These are phyloP conservation scores for Penicillium italicum DNA, from an alignment of 2,329 filamentous ascomycete genomes.

Conservation along the genomic window DNA sequence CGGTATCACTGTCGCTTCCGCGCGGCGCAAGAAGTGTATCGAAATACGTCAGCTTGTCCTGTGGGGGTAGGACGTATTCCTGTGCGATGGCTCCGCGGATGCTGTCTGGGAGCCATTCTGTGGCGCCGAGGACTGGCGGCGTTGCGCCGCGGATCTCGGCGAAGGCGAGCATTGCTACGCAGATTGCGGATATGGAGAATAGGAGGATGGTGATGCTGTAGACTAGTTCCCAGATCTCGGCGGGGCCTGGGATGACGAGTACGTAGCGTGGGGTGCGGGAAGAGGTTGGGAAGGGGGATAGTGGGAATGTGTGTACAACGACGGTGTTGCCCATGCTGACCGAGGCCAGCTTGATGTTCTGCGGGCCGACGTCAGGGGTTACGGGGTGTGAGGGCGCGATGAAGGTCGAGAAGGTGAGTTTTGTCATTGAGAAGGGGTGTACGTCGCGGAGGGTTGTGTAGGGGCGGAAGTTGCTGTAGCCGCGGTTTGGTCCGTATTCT, in stretches of 20 bases:
- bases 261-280: conserved; percentile 63
- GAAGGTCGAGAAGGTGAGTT: conserved; percentile 51
- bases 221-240: conserved; percentile 51
- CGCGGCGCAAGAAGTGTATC: conserved; percentile 12
- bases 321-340: conserved; percentile 77
- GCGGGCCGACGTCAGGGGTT: conserved; percentile 47
- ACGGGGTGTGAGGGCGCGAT: conserved; percentile 49
- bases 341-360: conserved; percentile 73
- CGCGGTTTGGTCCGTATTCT: conserved; percentile 55
- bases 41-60: conserved; percentile 16
- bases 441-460: conserved; percentile 55
- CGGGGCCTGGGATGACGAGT: conserved; percentile 58
- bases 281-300: conserved; percentile 48
- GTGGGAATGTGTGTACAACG: conserved; percentile 73
- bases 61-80: conserved; percentile 36
- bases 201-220: conserved; percentile 57
- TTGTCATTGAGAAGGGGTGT: conserved; percentile 58
- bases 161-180: conserved; percentile 58
- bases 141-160: conserved; percentile 60
- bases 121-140: conserved; percentile 55
- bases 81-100: conserved; percentile 43
- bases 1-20: not conserved
- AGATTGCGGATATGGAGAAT: conserved; percentile 60
- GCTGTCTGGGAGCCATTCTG: conserved; percentile 53
- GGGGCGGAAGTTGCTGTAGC: conserved; percentile 47